Evolutionary conservation across 345 rosid genomes (phyloP).

Genomic region (Citrus sinensis): DVS_A1.0 CM039163.1:4036001-4036500

Average conservation of each 20-base stretch:
- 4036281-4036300: conserved; percentile 98
- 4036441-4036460: conserved; percentile 68
- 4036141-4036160: background rate
- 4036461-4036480: conserved; percentile 47
- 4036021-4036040: background rate
- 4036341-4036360: conserved; percentile 95
- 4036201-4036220: conserved; percentile 96
- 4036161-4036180: background rate
- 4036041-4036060: background rate
- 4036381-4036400: conserved; percentile 9
- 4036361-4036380: conserved; percentile 30
- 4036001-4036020: background rate
- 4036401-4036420: background rate
- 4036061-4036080: background rate
- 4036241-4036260: conserved; percentile 91
- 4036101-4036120: background rate
- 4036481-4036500: conserved; percentile 30
- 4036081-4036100: background rate
- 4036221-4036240: conserved; percentile 95
- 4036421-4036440: background rate
- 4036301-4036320: conserved; percentile 88
- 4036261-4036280: conserved; percentile 81
- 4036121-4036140: background rate
- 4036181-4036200: conserved; percentile 60
- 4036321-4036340: conserved; percentile 88